These are phyloP conservation scores for Capsella rubella DNA, from an alignment of 441 rosid species.

Conservation along the genomic window DNA sequence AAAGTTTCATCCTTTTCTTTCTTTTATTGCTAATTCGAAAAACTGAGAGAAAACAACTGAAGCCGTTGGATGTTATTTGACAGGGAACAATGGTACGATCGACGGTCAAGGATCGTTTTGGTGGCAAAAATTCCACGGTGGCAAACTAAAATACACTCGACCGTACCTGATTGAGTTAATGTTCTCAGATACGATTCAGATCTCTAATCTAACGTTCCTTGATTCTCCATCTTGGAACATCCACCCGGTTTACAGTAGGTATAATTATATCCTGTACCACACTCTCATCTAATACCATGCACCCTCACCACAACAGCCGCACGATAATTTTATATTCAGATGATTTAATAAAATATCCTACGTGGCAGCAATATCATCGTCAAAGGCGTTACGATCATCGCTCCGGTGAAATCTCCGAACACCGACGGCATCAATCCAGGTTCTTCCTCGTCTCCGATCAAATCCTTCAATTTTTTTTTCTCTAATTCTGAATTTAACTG, in stretches of 20 bases:
- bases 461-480: too few species aligned
- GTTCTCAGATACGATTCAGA: slow-evolving; percentile 60
- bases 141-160: slow-evolving; percentile 69
- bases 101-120: slow-evolving; percentile 78
- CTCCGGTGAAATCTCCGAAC: slow-evolving; percentile 72
- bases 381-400: slow-evolving; percentile 68
- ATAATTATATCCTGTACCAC: neutral
- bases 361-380: slow-evolving; percentile 59
- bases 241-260: slow-evolving; percentile 82
- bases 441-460: slow-evolving; percentile 20
- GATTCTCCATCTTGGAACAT: slow-evolving; percentile 78
- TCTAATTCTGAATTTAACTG: neutral
- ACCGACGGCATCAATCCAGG: slow-evolving; percentile 86
- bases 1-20: neutral
- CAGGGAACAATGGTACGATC: slow-evolving; percentile 72
- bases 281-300: slow-evolving; percentile 6
- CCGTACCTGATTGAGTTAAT: slow-evolving; percentile 73
- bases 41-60: neutral
- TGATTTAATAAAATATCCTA: neutral
- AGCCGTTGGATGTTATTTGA: slow-evolving; percentile 38
- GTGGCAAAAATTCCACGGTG: slow-evolving; percentile 75
- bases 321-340: neutral
- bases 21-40: neutral
- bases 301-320: neutral
- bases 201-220: slow-evolving; percentile 67